Evolutionary conservation across 495 filamentous ascomycete species (phyloP).

Genomic region (Neohortaea acidophila): DNA sequence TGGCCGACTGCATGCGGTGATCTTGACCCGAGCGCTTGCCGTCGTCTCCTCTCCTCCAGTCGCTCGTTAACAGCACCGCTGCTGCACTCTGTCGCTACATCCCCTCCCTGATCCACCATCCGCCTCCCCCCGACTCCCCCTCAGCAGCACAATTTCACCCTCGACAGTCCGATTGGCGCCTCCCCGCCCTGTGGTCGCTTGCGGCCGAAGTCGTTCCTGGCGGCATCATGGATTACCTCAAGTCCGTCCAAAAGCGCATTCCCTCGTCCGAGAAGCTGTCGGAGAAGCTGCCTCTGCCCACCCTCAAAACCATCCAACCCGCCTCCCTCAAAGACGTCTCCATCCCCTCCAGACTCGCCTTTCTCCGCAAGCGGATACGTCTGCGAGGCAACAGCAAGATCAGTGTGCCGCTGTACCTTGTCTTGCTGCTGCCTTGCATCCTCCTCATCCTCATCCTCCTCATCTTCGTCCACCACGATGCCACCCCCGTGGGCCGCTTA

Average conservation of each 20-base stretch:
- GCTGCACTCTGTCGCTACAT: too few relatives aligned
- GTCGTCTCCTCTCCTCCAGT: conserved; percentile 1
- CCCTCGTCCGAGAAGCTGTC: conserved; percentile 39
- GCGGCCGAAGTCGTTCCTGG: too few relatives aligned
- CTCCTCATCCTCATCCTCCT: conserved; percentile 82
- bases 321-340: conserved; percentile 27
- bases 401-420: conserved; percentile 83
- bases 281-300: too few relatives aligned
- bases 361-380: conserved; percentile 77
- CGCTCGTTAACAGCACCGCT: conserved; percentile 7
- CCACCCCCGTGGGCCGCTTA: conserved; percentile 64
- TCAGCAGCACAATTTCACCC: too few relatives aligned
- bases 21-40: not conserved
- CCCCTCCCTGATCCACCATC: too few relatives aligned
- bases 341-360: conserved; percentile 49
- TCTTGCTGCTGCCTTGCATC: conserved; percentile 82
- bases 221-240: conserved; percentile 23
- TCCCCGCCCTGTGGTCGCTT: too few relatives aligned
- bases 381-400: conserved; percentile 88
- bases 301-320: conserved; percentile 40
- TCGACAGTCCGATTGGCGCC: too few relatives aligned
- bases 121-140: too few relatives aligned
- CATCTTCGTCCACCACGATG: conserved; percentile 78
- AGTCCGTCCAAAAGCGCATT: conserved; percentile 41
- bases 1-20: not conserved